Evolutionary conservation across 495 filamentous ascomycete species (phyloP).

Genomic region (Xylona heveae): DNA sequence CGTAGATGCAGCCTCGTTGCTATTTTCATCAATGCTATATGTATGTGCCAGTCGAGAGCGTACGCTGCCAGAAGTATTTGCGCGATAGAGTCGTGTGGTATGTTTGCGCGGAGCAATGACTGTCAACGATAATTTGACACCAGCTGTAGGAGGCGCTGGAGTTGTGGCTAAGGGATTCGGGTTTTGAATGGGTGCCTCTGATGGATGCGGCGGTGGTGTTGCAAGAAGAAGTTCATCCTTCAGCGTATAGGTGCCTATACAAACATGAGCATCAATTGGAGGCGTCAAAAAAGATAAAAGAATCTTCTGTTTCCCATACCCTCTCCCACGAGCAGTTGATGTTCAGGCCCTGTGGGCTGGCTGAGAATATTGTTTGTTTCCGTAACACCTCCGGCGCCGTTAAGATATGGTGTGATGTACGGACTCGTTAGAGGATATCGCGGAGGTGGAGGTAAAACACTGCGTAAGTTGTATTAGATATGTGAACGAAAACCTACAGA

Average conservation of each 20-base stretch:
- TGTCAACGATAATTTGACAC: conserved; percentile 68
- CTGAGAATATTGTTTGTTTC: conserved; percentile 81
- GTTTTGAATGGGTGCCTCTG: conserved; percentile 66
- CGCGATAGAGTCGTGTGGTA: conserved; percentile 28
- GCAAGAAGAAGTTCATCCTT: conserved; percentile 81
- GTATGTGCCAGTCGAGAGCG: conserved; percentile 18
- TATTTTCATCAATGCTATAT: conserved; percentile 12
- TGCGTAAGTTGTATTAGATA: conserved; percentile 14
- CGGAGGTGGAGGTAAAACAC: conserved; percentile 68
- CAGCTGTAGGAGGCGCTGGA: conserved; percentile 55
- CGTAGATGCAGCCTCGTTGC: background rate
- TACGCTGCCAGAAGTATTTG: conserved; percentile 21
- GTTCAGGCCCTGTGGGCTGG: conserved; percentile 58
- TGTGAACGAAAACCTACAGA: too few species aligned
- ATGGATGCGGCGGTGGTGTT: conserved; percentile 85
- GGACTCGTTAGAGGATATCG: conserved; percentile 40
- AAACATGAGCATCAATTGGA: conserved; percentile 4
- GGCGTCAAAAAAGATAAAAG: background rate
- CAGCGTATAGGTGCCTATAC: conserved; percentile 63
- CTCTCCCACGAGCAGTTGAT: conserved; percentile 80
- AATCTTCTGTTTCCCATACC: conserved; percentile 25
- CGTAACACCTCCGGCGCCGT: conserved; percentile 47
- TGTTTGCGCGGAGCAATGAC: conserved; percentile 39
- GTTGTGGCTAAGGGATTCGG: conserved; percentile 77
- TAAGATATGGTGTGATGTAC: conserved; percentile 41